Percentiles rank a stretch among this genome's conserved stretches.
Conservation (phyloP, 305 asterid genomes). For the Plantago coronopus region DNA sequence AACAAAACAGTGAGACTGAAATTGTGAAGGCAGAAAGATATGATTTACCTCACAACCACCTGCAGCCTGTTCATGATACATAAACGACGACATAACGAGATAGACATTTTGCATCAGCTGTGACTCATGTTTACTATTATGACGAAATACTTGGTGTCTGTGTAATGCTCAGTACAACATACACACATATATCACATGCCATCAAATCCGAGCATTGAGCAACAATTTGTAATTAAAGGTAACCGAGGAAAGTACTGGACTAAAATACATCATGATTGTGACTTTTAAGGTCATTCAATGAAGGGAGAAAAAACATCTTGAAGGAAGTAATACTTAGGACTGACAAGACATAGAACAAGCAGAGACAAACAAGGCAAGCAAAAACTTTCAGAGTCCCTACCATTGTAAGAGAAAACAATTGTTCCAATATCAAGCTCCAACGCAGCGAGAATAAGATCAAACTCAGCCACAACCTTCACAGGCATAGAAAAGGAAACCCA, state of each 20-base stretch:
- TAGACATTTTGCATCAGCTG: background rate
- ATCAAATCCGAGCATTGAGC: background rate
- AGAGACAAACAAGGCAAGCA: conserved; percentile 36
- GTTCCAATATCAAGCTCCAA: conserved; percentile 87
- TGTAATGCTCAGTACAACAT: background rate
- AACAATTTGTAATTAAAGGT: background rate
- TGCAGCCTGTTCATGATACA: background rate
- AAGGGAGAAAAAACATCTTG: background rate
- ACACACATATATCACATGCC: background rate
- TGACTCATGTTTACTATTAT: no score
- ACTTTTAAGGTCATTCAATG: background rate
- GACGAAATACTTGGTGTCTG: no score
- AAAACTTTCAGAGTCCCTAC: conserved; percentile 52
- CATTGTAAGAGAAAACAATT: conserved; percentile 70
- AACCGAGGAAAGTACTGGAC: background rate
- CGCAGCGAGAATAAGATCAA: conserved; percentile 80
- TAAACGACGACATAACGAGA: background rate
- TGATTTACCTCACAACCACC: background rate
- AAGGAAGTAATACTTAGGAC: conserved; percentile 18
- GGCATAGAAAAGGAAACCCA: conserved; percentile 83
- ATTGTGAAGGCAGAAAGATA: background rate
- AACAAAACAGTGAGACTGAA: background rate
- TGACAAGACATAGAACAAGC: conserved; percentile 20
- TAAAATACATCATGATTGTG: background rate
- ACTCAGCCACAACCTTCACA: conserved; percentile 88